phyloP scores from a whole-genome alignment of 2,329 filamentous ascomycete species.

The Colletotrichum noveboracense region DNA sequence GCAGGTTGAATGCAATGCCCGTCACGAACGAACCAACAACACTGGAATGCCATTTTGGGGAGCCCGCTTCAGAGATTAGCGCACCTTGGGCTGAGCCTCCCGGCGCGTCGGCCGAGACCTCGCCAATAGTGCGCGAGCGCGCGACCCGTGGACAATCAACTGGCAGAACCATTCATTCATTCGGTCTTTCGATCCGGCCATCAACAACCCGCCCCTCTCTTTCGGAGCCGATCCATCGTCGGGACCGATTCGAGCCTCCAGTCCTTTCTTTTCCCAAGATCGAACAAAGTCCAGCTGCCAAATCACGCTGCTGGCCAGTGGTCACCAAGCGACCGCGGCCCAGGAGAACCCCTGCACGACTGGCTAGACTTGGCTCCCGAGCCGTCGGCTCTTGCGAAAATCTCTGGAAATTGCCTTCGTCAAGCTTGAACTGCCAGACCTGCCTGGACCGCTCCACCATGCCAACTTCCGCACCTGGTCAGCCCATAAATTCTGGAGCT shows the following conservation, averaged over 20 bases:
- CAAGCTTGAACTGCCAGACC: not conserved
- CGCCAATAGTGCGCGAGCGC: not conserved
- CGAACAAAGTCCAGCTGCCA: not conserved
- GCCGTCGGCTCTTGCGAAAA: slow-evolving; percentile 10
- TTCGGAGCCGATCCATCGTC: not conserved
- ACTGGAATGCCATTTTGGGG: not conserved
- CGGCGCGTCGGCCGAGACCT: not conserved
- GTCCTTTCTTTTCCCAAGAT: not conserved
- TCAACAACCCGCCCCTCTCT: not conserved
- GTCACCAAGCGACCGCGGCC: not conserved
- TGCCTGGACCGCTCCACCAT: not conserved
- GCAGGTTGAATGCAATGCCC: not conserved
- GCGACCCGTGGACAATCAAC: not conserved
- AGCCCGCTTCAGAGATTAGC: not conserved
- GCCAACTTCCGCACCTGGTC: slow-evolving; percentile 6
- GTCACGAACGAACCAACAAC: not conserved
- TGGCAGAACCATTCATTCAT: not conserved
- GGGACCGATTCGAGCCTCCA: not conserved
- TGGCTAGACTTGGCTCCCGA: slow-evolving; percentile 7
- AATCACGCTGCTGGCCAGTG: not conserved
- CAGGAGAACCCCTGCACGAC: not conserved
- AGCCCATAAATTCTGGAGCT: slow-evolving; percentile 5
- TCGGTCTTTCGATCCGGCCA: not conserved
- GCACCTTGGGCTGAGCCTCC: not conserved
- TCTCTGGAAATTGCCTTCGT: not conserved